phyloP scores from a whole-genome alignment of 1,284 basidiomycete species.

The Sporisorium sorghi region DNA sequence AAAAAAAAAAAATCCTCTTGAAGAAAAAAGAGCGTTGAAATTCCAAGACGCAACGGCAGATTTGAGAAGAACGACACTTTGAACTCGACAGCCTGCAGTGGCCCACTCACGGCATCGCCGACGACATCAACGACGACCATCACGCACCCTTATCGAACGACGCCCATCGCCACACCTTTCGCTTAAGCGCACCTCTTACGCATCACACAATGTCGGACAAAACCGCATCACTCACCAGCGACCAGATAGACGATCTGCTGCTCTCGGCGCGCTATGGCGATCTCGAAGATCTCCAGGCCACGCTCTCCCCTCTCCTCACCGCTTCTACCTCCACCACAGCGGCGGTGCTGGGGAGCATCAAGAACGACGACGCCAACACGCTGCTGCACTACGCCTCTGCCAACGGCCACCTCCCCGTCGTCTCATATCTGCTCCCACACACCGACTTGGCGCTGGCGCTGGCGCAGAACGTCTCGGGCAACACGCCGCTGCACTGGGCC shows the following conservation, averaged over 20 bases:
- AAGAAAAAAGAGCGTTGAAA: not conserved
- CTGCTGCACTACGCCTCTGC: slow-evolving; percentile 63
- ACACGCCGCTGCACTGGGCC: slow-evolving; percentile 68
- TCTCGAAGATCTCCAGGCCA: slow-evolving; percentile 49
- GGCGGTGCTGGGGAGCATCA: slow-evolving; percentile 24
- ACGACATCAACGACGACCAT: slow-evolving; percentile 3
- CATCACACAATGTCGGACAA: slow-evolving; percentile 24
- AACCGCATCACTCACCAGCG: slow-evolving; percentile 34
- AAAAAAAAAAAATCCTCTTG: not conserved
- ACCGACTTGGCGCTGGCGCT: slow-evolving; percentile 44
- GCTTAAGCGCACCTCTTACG: too few relatives aligned
- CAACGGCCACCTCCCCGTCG: slow-evolving; percentile 60
- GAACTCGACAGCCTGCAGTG: not conserved
- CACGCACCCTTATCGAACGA: not conserved
- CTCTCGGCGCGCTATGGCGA: slow-evolving; percentile 65
- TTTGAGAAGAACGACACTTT: not conserved
- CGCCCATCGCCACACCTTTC: not conserved
- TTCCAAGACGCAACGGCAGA: not conserved
- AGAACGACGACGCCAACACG: slow-evolving; percentile 61
- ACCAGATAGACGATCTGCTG: slow-evolving; percentile 66
- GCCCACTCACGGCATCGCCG: not conserved
- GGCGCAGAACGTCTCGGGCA: slow-evolving; percentile 61
- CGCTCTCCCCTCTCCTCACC: slow-evolving; percentile 33
- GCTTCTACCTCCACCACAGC: slow-evolving; percentile 3
- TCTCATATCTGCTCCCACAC: slow-evolving; percentile 49